A percentile compares a stretch with the other conserved stretches of the same genome.
Evolutionary conservation across 768 basidiomycete genomes (phyloP).

Genomic region (Pleurotus eryngii): DNA sequence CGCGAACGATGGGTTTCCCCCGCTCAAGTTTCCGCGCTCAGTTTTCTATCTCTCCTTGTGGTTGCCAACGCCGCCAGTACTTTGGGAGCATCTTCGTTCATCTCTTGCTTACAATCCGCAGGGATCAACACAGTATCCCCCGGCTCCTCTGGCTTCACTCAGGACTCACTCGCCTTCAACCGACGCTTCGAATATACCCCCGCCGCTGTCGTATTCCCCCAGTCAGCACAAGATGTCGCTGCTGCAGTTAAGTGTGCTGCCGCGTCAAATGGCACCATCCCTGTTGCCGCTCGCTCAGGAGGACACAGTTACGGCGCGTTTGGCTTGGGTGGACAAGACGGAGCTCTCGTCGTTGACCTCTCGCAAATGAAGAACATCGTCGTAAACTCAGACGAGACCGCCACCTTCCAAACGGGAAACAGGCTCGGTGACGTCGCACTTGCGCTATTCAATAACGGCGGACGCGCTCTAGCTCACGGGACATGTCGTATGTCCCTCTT

Average conservation of each 20-base stretch:
- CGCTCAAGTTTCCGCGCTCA: no score
- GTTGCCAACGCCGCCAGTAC: no score
- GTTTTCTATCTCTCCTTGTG: no score
- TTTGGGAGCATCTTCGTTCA: background rate
- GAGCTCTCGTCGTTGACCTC: constrained; percentile 39
- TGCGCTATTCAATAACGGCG: constrained; percentile 29
- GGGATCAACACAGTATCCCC: background rate
- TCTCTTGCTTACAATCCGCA: background rate
- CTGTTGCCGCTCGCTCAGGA: constrained; percentile 1
- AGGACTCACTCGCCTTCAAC: constrained; percentile 16
- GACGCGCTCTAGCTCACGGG: constrained; percentile 39
- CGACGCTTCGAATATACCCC: constrained; percentile 22
- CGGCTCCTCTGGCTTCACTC: background rate
- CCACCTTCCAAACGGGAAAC: constrained; percentile 35
- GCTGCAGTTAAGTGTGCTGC: constrained; percentile 1
- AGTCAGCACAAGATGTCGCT: background rate
- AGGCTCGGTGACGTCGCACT: constrained; percentile 35
- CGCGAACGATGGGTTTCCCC: no score
- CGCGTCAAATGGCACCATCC: background rate
- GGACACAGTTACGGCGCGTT: constrained; percentile 44
- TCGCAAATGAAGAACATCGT: constrained; percentile 29
- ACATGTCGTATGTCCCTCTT: no score
- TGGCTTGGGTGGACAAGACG: constrained; percentile 38
- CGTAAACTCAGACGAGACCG: constrained; percentile 27
- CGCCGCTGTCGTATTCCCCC: background rate